Evolutionary conservation across 2,329 filamentous ascomycete species (phyloP).

Genomic region (Aureobasidium leucospermi): DNA sequence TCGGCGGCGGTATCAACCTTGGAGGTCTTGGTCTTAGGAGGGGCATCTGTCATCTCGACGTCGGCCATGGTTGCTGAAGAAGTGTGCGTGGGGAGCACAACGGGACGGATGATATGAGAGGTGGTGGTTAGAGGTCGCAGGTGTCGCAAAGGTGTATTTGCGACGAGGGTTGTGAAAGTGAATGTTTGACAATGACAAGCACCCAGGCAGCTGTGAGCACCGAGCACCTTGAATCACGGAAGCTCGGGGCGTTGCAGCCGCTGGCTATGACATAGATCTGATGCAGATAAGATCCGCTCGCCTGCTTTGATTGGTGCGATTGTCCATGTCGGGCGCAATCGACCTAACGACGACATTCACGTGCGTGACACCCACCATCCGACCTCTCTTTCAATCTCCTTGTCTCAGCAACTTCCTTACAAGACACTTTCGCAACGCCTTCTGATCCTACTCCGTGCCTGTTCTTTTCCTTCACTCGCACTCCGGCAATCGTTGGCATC

Average conservation of each 20-base stretch:
- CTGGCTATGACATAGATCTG: not conserved
- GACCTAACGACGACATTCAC: not conserved
- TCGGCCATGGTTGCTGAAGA: slow-evolving; percentile 65
- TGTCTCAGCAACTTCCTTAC: too few species aligned
- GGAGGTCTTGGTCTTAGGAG: slow-evolving; percentile 45
- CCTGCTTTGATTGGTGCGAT: slow-evolving; percentile 2
- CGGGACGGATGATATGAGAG: slow-evolving; percentile 20
- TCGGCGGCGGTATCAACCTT: slow-evolving; percentile 46
- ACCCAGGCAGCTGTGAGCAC: not conserved
- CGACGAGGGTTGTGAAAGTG: not conserved
- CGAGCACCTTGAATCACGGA: not conserved
- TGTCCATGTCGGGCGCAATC: not conserved
- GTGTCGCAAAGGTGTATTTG: not conserved
- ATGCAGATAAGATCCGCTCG: not conserved
- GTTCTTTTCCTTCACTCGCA: not conserved
- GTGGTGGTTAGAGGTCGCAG: not conserved
- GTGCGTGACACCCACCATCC: not conserved
- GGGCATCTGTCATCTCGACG: slow-evolving; percentile 90
- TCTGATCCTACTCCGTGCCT: not conserved
- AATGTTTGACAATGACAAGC: not conserved
- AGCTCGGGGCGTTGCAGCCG: not conserved
- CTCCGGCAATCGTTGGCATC: not conserved
- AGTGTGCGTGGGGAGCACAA: slow-evolving; percentile 15
- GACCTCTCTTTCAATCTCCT: not conserved
- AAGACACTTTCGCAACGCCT: not conserved